Evolutionary conservation across 768 basidiomycete species (phyloP).

Genomic region (Agaricus subrufescens): DNA sequence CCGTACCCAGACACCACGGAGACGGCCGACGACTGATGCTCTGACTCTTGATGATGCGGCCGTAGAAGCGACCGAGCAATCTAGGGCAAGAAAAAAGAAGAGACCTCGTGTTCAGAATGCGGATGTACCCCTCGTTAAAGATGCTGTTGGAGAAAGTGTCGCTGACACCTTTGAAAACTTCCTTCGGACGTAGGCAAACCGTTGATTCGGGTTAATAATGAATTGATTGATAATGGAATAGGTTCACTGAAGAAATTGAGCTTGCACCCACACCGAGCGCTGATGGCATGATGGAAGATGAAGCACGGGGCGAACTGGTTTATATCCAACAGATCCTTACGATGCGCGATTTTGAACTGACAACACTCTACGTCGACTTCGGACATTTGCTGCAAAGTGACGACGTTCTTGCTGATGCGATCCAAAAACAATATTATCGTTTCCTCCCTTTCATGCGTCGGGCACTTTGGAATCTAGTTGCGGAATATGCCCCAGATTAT

Average conservation of each 20-base stretch:
- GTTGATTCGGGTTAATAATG: neutral
- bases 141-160: conserved; percentile 94
- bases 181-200: conserved; percentile 71
- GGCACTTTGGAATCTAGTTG: conserved; percentile 85
- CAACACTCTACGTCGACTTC: conserved; percentile 96
- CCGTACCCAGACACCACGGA: conserved; percentile 29
- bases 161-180: conserved; percentile 90
- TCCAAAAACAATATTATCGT: conserved; percentile 93
- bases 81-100: conserved; percentile 35
- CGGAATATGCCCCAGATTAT: conserved; percentile 88
- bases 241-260: conserved; percentile 80
- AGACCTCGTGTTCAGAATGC: conserved; percentile 44
- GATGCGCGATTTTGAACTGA: conserved; percentile 92
- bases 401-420: conserved; percentile 90
- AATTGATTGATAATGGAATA: conserved; percentile 25
- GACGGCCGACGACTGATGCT: conserved; percentile 43
- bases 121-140: conserved; percentile 84
- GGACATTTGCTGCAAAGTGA: conserved; percentile 86
- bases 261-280: conserved; percentile 78
- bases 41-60: conserved; percentile 41
- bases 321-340: conserved; percentile 93
- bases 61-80: conserved; percentile 27
- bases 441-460: conserved; percentile 93
- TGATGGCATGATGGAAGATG: conserved; percentile 57
- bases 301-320: conserved; percentile 57